Percentiles rank a stretch among this genome's conserved stretches.
These are phyloP conservation scores for Boechera stricta DNA, from an alignment of 345 rosid species.

Conservation along the genomic window DNA sequence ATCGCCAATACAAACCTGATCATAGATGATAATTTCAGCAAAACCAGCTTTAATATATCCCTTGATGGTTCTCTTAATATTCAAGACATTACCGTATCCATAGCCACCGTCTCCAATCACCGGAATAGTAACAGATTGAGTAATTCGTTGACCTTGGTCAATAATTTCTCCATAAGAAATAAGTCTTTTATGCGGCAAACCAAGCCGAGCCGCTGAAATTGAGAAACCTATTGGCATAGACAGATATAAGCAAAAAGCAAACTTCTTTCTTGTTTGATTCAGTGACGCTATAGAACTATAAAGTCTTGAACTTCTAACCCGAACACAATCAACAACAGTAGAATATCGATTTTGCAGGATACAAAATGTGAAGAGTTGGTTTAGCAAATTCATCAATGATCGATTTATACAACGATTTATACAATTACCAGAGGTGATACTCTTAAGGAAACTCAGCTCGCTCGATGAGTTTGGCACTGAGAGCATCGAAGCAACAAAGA, in stretches of 20 bases:
- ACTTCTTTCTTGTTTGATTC: not conserved
- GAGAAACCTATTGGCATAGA: constrained; percentile 68
- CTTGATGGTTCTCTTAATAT: constrained; percentile 82
- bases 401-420: no score
- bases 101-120: constrained; percentile 89
- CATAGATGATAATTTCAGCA: constrained; percentile 86
- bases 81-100: constrained; percentile 87
- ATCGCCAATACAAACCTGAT: constrained; percentile 75
- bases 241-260: not conserved
- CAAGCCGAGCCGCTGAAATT: constrained; percentile 80
- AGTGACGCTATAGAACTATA: constrained; percentile 9
- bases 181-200: constrained; percentile 70
- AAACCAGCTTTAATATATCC: constrained; percentile 86
- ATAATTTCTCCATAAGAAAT: constrained; percentile 91
- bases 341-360: not conserved
- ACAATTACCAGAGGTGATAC: constrained; percentile 75
- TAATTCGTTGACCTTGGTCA: constrained; percentile 82
- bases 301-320: constrained; percentile 23
- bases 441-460: constrained; percentile 73
- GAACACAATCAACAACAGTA: not conserved
- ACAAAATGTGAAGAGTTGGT: not conserved
- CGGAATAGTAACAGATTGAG: constrained; percentile 74
- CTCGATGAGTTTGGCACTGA: constrained; percentile 85
- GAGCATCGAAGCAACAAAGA: constrained; percentile 96
- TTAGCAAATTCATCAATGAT: not conserved